These are phyloP conservation scores for Endocarpon pusillum DNA, from an alignment of 495 filamentous ascomycete species.

Conservation along the genomic window DNA sequence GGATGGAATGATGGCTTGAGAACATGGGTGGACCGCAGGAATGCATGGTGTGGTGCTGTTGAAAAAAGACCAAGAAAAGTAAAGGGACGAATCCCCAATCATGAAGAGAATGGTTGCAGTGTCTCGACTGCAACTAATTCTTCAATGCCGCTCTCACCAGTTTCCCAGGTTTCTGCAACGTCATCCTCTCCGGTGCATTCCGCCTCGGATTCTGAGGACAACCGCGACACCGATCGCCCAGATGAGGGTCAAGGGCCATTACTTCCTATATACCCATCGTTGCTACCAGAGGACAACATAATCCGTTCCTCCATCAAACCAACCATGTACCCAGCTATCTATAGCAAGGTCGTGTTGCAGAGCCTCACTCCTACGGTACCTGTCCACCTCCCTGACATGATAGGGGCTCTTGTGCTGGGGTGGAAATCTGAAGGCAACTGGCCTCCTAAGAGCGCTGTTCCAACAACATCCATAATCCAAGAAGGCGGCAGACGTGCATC, in stretches of 20 bases:
- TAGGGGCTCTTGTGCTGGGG: constrained; percentile 66
- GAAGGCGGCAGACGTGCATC: no score
- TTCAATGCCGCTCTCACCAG: constrained; percentile 16
- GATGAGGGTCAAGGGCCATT: constrained; percentile 22
- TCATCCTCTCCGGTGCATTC: constrained; percentile 2
- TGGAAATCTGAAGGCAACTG: constrained; percentile 93
- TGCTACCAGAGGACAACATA: constrained; percentile 48
- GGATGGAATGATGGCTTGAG: constrained; percentile 67
- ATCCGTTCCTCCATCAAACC: constrained; percentile 59
- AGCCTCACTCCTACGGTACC: constrained; percentile 64
- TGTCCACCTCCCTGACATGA: constrained; percentile 69
- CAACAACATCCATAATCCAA: constrained; percentile 20
- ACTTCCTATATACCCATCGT: constrained; percentile 43
- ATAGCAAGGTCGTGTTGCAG: constrained; percentile 69
- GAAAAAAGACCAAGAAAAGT: constrained; percentile 16
- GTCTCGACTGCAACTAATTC: constrained; percentile 12
- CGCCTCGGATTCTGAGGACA: constrained; percentile 14
- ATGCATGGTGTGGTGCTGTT: constrained; percentile 75
- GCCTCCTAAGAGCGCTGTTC: constrained; percentile 48
- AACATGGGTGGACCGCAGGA: constrained; percentile 54
- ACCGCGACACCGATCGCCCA: constrained; percentile 8
- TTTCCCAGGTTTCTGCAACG: constrained; percentile 10
- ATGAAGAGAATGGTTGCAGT: constrained; percentile 11
- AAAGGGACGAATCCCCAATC: constrained; percentile 1
- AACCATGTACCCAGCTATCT: constrained; percentile 61